A percentile compares a stretch with the other conserved stretches of the same genome.
phyloP scores from a whole-genome alignment of 306 rosid species.

The Malus sylvestris region DNA sequence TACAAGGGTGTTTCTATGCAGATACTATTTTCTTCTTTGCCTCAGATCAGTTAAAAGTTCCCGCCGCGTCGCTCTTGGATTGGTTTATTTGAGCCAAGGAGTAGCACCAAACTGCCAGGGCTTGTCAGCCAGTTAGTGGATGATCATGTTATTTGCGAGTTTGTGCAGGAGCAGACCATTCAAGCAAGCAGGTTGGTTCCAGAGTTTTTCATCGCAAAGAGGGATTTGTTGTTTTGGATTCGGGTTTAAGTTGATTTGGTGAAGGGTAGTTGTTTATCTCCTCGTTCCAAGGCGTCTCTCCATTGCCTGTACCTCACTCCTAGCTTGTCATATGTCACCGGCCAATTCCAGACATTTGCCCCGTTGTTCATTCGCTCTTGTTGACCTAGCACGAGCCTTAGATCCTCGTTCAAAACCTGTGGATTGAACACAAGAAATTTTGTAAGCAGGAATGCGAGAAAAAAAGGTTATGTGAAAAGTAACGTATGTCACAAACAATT shows the following conservation, averaged over 20 bases:
- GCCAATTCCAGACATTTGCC: conserved; percentile 76
- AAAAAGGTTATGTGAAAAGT: not conserved
- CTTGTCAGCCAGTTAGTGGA: not conserved
- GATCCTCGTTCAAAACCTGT: conserved; percentile 86
- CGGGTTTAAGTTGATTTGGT: conserved; percentile 24
- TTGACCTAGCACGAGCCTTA: conserved; percentile 75
- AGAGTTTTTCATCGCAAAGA: not conserved
- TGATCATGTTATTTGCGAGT: conserved; percentile 2
- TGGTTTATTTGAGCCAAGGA: conserved; percentile 9
- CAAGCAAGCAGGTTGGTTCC: conserved; percentile 16
- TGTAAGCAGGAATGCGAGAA: not conserved
- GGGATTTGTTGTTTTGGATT: not conserved
- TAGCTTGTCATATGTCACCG: conserved; percentile 82
- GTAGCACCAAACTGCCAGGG: conserved; percentile 4
- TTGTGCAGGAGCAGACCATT: conserved; percentile 4
- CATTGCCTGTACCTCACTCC: conserved; percentile 84
- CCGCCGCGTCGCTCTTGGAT: conserved; percentile 29
- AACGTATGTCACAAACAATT: not conserved
- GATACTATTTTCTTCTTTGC: conserved; percentile 16
- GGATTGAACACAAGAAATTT: not conserved
- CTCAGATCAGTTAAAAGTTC: conserved; percentile 44
- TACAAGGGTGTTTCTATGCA: conserved; percentile 26
- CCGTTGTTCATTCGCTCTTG: conserved; percentile 85
- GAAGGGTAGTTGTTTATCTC: conserved; percentile 61
- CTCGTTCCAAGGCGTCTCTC: conserved; percentile 76